Percentiles rank a stretch among this genome's conserved stretches.
Conservation (phyloP, 176 grass and related monocot species). For the Lolium rigidum region DNA sequence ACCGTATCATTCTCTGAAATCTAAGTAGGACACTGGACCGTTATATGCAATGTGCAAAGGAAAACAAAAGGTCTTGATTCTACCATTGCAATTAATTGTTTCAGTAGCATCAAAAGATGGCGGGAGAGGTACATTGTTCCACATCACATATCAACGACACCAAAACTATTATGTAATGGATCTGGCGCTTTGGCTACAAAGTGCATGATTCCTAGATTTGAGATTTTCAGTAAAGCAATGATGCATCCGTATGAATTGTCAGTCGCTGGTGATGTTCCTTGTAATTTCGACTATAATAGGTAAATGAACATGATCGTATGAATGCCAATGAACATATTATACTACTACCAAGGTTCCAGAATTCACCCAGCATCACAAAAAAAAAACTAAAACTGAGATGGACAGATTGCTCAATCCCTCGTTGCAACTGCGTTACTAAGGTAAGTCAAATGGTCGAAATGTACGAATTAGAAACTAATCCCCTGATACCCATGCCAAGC, state of each 20-base stretch:
- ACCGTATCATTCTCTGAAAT: constrained; percentile 32
- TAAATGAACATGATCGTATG: not conserved
- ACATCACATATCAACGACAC: not conserved
- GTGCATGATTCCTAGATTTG: no score
- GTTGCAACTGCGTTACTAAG: not conserved
- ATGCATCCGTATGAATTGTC: not conserved
- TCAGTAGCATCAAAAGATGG: constrained; percentile 22
- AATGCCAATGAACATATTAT: not conserved
- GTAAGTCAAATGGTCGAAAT: not conserved
- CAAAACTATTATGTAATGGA: no score
- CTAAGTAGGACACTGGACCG: not conserved
- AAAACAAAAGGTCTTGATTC: not conserved
- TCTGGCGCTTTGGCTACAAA: no score
- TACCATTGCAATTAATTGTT: not conserved
- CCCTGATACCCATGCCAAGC: not conserved
- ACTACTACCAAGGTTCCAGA: not conserved
- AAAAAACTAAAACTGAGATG: not conserved
- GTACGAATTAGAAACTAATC: not conserved
- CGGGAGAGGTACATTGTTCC: constrained; percentile 19
- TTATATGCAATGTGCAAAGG: constrained; percentile 11
- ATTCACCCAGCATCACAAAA: constrained; percentile 15
- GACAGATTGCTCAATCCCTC: constrained; percentile 2
- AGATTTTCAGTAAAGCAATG: not conserved
- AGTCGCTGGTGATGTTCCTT: not conserved
- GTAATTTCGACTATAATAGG: not conserved